Conservation (phyloP, 2,329 filamentous ascomycete species). For the Chaetomiaceae sp. region DNA sequence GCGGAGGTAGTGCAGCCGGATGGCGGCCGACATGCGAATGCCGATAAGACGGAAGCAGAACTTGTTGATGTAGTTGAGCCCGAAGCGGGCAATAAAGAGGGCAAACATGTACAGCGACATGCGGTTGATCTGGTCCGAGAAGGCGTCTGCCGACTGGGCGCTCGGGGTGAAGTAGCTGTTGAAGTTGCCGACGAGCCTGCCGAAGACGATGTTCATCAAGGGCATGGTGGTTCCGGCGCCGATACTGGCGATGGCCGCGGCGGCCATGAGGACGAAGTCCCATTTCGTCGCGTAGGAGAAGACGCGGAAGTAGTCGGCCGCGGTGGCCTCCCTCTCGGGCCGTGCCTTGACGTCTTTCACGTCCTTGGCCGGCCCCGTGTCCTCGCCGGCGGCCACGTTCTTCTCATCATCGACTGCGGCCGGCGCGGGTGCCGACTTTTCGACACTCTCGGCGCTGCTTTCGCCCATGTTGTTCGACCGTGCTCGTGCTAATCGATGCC, state of each 20-base stretch:
- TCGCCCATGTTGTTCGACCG: conserved; percentile 7
- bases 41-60: conserved; percentile 59
- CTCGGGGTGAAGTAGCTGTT: conserved; percentile 36
- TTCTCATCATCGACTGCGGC: conserved; percentile 4
- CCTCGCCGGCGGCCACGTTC: not conserved
- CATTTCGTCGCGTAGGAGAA: conserved; percentile 51
- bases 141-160: conserved; percentile 33
- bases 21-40: conserved; percentile 55
- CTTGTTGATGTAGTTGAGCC: conserved; percentile 51
- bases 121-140: conserved; percentile 39
- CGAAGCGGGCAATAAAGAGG: conserved; percentile 63
- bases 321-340: conserved; percentile 41
- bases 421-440: not conserved
- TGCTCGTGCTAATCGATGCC: not conserved
- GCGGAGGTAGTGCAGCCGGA: conserved; percentile 60
- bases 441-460: conserved; percentile 1
- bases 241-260: conserved; percentile 44
- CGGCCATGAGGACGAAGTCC: conserved; percentile 46
- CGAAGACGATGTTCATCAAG: conserved; percentile 56
- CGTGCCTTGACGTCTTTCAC: conserved; percentile 29
- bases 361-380: not conserved
- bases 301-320: conserved; percentile 47
- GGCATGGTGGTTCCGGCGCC: conserved; percentile 52
- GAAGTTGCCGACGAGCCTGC: conserved; percentile 47
- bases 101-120: conserved; percentile 63